Evolutionary conservation across 2,329 filamentous ascomycete genomes (phyloP), one percentile per base, ranked within the genome.

Genomic region (Fusarium zealandicum): DNA sequence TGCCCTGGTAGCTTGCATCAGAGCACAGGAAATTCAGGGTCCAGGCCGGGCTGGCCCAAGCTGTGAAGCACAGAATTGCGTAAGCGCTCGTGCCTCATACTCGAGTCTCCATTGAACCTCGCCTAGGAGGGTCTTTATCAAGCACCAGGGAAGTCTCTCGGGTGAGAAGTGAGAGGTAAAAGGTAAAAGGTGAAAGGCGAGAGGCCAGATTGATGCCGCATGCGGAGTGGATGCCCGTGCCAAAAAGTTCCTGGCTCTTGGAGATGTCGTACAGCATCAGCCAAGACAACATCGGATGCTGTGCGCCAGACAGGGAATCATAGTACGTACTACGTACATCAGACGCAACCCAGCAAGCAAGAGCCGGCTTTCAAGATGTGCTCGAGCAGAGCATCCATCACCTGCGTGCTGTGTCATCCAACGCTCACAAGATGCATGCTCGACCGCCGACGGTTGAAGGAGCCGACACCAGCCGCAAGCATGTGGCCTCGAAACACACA

Each of bases 31-130:
- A 63, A 44, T 46, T 59, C 54, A 54, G 61, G 60, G 57, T 64
- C 54, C 51, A 60, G 44, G 37, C 35, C 39, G 52, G 12, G 50
- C 37, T 61, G 51, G 60, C 37, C 63, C 55, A 55, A 61, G 48
- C 59, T 45, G 46, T 37, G 46, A 49, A 37, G 48, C 38, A 60
- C n/a, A 30, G 42, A 20, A 45, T 42, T 60, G 47, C 16, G 38
- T 54, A 25, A 31, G 44, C n/a, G n/a, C 38, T 44, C 38, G 43
- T 33, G 44, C 39, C 27, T 17, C 32, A 17, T 35, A 33, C 33
- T 30, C 12, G 37, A 41, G 28, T 30, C 28, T 47, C 36, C 33
- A 35, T 32, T 50, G 50, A 59, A 18, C 22, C 22, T 32, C 32
- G 40, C 46, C 33, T 32, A 28, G 42, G 39, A 45, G 25, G 44